Base-by-base conservation (phyloP, 352 stramenopile genomes). In the Phytophthora rubi region DNA sequence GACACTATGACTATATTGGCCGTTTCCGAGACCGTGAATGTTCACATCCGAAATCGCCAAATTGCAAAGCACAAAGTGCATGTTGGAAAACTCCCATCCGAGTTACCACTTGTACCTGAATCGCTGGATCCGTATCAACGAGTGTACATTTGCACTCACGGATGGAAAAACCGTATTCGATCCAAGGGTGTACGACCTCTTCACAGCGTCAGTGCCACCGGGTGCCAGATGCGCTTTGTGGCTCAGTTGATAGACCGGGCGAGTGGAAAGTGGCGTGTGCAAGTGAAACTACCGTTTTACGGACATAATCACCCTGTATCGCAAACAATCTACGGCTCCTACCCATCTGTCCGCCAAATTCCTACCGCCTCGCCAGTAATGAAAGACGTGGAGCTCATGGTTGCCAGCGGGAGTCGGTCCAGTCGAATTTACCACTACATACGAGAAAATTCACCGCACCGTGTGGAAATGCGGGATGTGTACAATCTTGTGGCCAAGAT, bases 361-460 rank as follows among this genome's bases (percentile, higher is more conserved):
- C 45, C 53, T 3, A 6, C 16, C 6, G 4, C n/a, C 13, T 30
- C 53, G 2, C 23, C 44, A 1, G 42, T 59, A 9, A 62, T 64
- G 54, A 52, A 10, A 6, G 23, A 54, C 15, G 23, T 70, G 12
- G 21, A 64, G 33, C 33, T 62, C 4, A 53, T 59, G 44, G 62
- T 64, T 2, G 35, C 18, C 1, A 59, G 62, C 47, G 62, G 62
- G 6, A 64, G 45, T 23, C 62, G 35, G 21, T 12, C 45, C 6
- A 59, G 32, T 88, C 58, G 85, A 55, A 33, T 70, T 6, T 70
- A 70, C 44, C 44, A 64, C 35, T 70, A 48, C 44, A 64, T 70
- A 10, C 42, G 47, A 2, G 26, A 48, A 13, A 44, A 49, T 18
- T 51, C 33, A 8, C 10, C 35, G 0, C 62, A 65, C 15, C 5